A percentile compares a stretch with the other conserved stretches of the same genome.
Evolutionary conservation across 768 basidiomycete genomes (phyloP).

Genomic region (Brasilioporus rufonigricans): DNA sequence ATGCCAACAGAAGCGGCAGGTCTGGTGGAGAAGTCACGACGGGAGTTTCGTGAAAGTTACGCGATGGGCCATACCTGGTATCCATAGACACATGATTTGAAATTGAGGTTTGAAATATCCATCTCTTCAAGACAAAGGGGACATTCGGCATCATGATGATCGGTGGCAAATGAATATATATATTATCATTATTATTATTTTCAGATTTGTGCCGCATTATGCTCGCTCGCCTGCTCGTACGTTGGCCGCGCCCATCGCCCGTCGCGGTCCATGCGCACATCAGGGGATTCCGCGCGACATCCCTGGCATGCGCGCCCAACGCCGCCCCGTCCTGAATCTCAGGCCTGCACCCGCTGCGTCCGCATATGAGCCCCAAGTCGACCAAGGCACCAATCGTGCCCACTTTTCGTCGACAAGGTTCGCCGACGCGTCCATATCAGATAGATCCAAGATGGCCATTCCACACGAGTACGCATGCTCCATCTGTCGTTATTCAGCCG

Average conservation of each 20-base stretch:
- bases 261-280: constrained; percentile 10
- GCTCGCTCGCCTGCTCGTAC: constrained; percentile 26
- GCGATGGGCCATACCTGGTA: constrained; percentile 68
- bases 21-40: constrained; percentile 48
- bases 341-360: not conserved
- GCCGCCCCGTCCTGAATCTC: constrained; percentile 14
- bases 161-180: constrained; percentile 13
- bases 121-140: constrained; percentile 98
- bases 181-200: not conserved
- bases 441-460: constrained; percentile 40
- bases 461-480: constrained; percentile 39
- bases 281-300: constrained; percentile 15
- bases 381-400: constrained; percentile 18
- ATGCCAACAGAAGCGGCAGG: constrained; percentile 99
- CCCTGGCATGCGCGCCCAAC: constrained; percentile 6
- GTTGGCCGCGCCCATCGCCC: constrained; percentile 18
- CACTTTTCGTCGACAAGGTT: constrained; percentile 31
- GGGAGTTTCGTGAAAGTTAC: constrained; percentile 16
- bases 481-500: not conserved
- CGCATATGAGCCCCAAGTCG: constrained; percentile 11
- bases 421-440: constrained; percentile 36
- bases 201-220: not conserved
- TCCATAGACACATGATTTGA: constrained; percentile 98
- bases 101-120: constrained; percentile 98
- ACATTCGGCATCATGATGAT: constrained; percentile 83